Conservation (phyloP, 192 early-diverging fungal genomes). For the Coemansia sp. region DNA sequence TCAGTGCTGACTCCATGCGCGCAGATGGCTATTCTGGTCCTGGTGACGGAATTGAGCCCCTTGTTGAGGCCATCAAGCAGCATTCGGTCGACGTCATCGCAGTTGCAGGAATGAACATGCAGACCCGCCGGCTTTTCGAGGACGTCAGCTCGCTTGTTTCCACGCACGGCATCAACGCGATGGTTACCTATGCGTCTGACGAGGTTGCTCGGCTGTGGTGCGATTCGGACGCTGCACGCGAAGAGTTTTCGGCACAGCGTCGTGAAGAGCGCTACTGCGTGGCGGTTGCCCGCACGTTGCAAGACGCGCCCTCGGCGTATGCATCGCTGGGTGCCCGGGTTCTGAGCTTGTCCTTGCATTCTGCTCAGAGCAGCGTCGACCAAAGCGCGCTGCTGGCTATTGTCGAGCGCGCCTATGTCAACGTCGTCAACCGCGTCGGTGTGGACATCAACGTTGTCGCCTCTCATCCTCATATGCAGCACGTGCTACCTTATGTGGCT, state of each 20-base stretch:
- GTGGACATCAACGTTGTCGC: slow-evolving; percentile 89
- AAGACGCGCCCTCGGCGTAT: slow-evolving; percentile 82
- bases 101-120: slow-evolving; percentile 75
- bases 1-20: slow-evolving; percentile 65
- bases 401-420: slow-evolving; percentile 85
- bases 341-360: slow-evolving; percentile 72
- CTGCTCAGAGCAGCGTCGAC: slow-evolving; percentile 70
- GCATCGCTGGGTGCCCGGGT: slow-evolving; percentile 68
- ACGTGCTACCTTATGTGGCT: slow-evolving; percentile 84
- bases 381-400: slow-evolving; percentile 66
- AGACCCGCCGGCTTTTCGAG: slow-evolving; percentile 74
- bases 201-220: slow-evolving; percentile 86
- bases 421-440: slow-evolving; percentile 80
- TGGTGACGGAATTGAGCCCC: slow-evolving; percentile 42
- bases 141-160: slow-evolving; percentile 61
- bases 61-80: slow-evolving; percentile 63
- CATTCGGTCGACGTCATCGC: slow-evolving; percentile 76
- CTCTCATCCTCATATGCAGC: slow-evolving; percentile 63
- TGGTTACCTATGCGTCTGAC: slow-evolving; percentile 81
- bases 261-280: slow-evolving; percentile 85
- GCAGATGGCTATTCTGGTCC: slow-evolving; percentile 2
- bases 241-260: slow-evolving; percentile 70
- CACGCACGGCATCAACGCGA: slow-evolving; percentile 55
- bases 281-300: slow-evolving; percentile 77
- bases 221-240: slow-evolving; percentile 69